Conservation (phyloP, 1,139 yeast species). For the Casaregolazyma lundiana region DNA sequence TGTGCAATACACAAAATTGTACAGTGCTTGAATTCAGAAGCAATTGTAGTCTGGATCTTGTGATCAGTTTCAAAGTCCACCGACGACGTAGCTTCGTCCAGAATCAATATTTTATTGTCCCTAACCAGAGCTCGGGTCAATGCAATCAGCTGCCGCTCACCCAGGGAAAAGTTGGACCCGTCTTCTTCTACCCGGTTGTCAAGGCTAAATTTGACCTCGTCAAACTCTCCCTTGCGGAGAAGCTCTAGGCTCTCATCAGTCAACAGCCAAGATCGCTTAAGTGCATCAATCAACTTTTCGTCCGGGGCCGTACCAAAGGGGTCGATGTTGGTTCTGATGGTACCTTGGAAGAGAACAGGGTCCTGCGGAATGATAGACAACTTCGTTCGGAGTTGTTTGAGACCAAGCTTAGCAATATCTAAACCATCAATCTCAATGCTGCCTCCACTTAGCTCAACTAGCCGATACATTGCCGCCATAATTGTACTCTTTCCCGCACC, state of each 20-base stretch:
- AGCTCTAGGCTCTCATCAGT: slow-evolving; percentile 38
- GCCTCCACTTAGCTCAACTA: slow-evolving; percentile 54
- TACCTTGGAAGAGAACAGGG: slow-evolving; percentile 66
- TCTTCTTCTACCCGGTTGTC: slow-evolving; percentile 71
- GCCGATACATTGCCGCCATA: slow-evolving; percentile 59
- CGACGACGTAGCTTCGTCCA: slow-evolving; percentile 83
- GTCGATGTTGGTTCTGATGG: slow-evolving; percentile 61
- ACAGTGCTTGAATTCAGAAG: slow-evolving; percentile 56
- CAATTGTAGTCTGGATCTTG: slow-evolving; percentile 62
- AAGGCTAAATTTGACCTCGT: slow-evolving; percentile 60
- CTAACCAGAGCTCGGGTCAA: slow-evolving; percentile 76
- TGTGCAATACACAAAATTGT: slow-evolving; percentile 82
- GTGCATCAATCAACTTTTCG: slow-evolving; percentile 51
- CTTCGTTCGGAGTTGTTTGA: slow-evolving; percentile 53
- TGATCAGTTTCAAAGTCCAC: slow-evolving; percentile 79
- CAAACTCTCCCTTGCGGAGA: slow-evolving; percentile 15
- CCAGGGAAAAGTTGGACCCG: slow-evolving; percentile 70
- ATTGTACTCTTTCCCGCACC: slow-evolving; percentile 78
- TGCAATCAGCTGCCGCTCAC: slow-evolving; percentile 72
- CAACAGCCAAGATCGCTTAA: slow-evolving; percentile 53
- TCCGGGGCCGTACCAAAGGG: slow-evolving; percentile 56
- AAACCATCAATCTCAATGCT: slow-evolving; percentile 53
- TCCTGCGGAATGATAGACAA: slow-evolving; percentile 76
- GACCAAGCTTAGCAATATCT: slow-evolving; percentile 54
- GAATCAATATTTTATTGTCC: slow-evolving; percentile 58